A percentile compares a stretch with the other conserved stretches of the same genome.
Conservation (phyloP, 2,329 filamentous ascomycete genomes). For the Alternaria ethzedia region DNA sequence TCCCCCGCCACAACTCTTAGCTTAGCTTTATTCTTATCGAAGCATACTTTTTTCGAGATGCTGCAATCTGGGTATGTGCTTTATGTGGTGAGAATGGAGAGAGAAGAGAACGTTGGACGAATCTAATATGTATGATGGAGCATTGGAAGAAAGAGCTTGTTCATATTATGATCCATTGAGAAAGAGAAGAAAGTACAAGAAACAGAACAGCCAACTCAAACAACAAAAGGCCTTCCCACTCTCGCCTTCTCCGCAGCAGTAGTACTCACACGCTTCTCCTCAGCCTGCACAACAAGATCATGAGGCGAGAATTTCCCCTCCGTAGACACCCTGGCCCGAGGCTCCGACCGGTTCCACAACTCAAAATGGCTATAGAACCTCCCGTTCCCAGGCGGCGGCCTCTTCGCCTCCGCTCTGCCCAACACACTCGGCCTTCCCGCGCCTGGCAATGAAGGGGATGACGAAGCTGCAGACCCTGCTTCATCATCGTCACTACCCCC, state of each 20-base stretch:
- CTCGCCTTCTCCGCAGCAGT: slow-evolving; percentile 3
- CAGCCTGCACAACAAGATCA: slow-evolving; percentile 7
- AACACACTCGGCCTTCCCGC: background rate
- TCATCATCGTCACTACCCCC: background rate
- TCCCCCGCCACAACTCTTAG: slow-evolving; percentile 12
- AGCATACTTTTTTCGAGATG: background rate
- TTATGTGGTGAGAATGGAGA: background rate
- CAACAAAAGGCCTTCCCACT: slow-evolving; percentile 15
- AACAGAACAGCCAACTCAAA: slow-evolving; percentile 4
- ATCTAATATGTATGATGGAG: background rate
- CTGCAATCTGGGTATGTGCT: background rate
- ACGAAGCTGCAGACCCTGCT: background rate
- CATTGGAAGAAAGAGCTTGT: background rate
- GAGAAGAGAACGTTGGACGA: background rate
- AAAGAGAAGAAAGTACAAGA: background rate
- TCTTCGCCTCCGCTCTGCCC: background rate
- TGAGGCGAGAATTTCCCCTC: background rate
- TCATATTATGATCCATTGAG: background rate
- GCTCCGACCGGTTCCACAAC: slow-evolving; percentile 28
- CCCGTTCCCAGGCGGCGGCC: slow-evolving; percentile 15
- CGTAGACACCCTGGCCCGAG: background rate
- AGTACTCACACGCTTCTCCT: background rate
- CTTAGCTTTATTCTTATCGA: slow-evolving; percentile 7
- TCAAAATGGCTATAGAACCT: slow-evolving; percentile 37
- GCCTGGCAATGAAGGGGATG: background rate